A percentile compares a stretch with the other conserved stretches of the same genome.
Conservation (phyloP, 2,329 filamentous ascomycete genomes). For the Metarhizium humberi region DNA sequence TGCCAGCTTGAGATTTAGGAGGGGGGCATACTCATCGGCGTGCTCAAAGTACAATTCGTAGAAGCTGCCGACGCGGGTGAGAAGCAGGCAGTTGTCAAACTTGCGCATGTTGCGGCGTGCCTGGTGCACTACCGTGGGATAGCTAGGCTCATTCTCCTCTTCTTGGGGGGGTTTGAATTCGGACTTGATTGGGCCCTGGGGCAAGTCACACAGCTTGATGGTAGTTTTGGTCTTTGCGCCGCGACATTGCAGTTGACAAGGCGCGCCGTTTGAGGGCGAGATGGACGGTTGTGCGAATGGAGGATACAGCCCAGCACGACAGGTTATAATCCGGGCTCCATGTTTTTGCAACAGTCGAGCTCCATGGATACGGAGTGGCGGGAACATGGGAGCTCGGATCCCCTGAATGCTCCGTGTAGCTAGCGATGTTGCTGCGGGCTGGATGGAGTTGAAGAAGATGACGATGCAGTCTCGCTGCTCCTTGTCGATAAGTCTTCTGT, state of each 20-base stretch:
- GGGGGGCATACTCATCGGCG: slow-evolving; percentile 76
- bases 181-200: slow-evolving; percentile 36
- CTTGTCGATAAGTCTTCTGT: no score
- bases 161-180: slow-evolving; percentile 20
- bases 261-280: not conserved
- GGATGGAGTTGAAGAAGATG: not conserved
- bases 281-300: not conserved
- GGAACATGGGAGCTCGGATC: slow-evolving; percentile 9
- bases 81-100: slow-evolving; percentile 80
- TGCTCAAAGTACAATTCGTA: slow-evolving; percentile 98
- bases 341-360: slow-evolving; percentile 1
- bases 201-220: slow-evolving; percentile 46
- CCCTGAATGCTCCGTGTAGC: not conserved
- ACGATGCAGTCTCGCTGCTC: no score
- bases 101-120: slow-evolving; percentile 82
- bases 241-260: slow-evolving; percentile 17
- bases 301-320: not conserved
- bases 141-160: slow-evolving; percentile 42
- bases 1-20: slow-evolving; percentile 81
- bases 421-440: not conserved
- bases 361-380: slow-evolving; percentile 3
- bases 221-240: slow-evolving; percentile 47
- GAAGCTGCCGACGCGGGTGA: slow-evolving; percentile 90
- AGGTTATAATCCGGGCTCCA: not conserved
- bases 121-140: slow-evolving; percentile 84